These are phyloP conservation scores for Neofusicoccum sp. DNA, from an alignment of 2,329 filamentous ascomycete species.

Conservation along the genomic window DNA sequence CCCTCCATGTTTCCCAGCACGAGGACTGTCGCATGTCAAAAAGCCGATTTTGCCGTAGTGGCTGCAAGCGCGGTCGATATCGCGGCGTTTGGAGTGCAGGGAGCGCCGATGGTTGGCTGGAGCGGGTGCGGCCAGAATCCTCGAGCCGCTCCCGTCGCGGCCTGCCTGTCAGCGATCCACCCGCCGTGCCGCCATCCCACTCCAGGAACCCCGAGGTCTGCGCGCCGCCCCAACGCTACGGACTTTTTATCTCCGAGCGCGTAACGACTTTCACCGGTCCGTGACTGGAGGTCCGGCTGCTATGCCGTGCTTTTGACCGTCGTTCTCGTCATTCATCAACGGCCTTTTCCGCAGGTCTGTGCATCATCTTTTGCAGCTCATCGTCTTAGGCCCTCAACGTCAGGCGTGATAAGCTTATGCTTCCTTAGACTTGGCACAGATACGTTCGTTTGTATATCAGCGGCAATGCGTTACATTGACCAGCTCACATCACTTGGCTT, in stretches of 20 bases:
- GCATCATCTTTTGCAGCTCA: no score
- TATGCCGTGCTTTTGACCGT: no score
- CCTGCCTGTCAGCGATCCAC: background rate
- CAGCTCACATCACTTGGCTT: no score
- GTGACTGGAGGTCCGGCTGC: no score
- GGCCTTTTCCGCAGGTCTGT: no score
- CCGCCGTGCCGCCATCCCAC: background rate
- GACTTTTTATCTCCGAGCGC: background rate
- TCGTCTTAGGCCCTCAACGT: no score
- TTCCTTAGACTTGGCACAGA: no score
- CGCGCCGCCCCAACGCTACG: background rate
- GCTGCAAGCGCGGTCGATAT: background rate
- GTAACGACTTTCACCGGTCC: background rate
- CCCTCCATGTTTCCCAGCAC: background rate
- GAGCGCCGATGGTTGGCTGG: background rate
- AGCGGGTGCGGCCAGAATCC: background rate
- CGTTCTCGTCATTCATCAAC: no score
- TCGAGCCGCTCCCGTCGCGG: background rate
- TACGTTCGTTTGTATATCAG: no score
- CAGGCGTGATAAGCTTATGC: no score
- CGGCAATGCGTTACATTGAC: no score
- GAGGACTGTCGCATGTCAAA: background rate
- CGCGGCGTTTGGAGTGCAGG: background rate
- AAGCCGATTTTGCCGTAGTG: background rate
- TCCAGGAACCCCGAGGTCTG: background rate